Percentiles rank a stretch among this genome's conserved stretches.
These are phyloP conservation scores for Pseudotulostoma volvatum DNA, from an alignment of 495 filamentous ascomycete genomes.

Conservation along the genomic window DNA sequence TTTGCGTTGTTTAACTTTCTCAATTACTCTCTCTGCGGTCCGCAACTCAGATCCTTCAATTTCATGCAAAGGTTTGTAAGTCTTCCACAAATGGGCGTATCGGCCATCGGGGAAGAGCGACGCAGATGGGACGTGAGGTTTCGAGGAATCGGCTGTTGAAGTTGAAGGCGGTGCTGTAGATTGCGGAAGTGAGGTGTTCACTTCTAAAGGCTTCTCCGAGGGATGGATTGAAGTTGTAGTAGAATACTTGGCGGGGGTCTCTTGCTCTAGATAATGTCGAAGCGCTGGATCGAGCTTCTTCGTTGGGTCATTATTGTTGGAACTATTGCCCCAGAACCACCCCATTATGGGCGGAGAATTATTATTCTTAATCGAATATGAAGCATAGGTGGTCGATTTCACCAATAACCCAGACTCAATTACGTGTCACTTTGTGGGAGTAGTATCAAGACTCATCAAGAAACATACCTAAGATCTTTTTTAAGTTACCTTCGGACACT, in stretches of 20 bases:
- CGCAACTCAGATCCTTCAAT: slow-evolving; percentile 37
- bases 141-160: slow-evolving; percentile 9
- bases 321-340: slow-evolving; percentile 47
- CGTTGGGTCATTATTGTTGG: slow-evolving; percentile 48
- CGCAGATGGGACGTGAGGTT: slow-evolving; percentile 33
- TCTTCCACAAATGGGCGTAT: slow-evolving; percentile 87
- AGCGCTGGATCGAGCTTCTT: slow-evolving; percentile 69
- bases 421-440: no score
- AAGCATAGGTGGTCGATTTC: neutral
- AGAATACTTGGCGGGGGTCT: slow-evolving; percentile 65
- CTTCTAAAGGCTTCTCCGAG: slow-evolving; percentile 8
- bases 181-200: slow-evolving; percentile 8
- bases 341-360: no score
- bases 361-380: no score
- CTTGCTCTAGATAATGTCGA: slow-evolving; percentile 67
- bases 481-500: no score
- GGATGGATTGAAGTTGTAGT: slow-evolving; percentile 18
- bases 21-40: slow-evolving; percentile 57
- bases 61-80: slow-evolving; percentile 51
- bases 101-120: slow-evolving; percentile 65
- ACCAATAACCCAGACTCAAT: no score
- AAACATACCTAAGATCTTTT: no score
- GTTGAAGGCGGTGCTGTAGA: slow-evolving; percentile 1
- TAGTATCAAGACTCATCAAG: no score
- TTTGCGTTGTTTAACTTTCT: slow-evolving; percentile 68